Base-by-base conservation (phyloP, 768 basidiomycete genomes). In the Lentinus tigrinus region DNA sequence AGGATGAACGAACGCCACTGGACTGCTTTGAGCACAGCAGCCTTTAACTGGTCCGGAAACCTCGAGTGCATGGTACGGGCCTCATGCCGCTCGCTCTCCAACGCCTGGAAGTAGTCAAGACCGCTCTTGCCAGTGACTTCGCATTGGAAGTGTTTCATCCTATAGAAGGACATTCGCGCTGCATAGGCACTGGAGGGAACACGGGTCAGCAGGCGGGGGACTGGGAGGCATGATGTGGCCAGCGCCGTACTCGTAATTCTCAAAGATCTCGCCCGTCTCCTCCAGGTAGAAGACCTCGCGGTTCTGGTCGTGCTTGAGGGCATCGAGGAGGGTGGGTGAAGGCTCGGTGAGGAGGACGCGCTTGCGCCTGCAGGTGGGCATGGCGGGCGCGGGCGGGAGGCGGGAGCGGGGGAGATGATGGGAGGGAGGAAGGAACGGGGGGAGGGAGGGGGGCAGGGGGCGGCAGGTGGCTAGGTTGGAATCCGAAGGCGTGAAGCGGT, bases 261-360 rank as follows among this genome's bases (percentile, higher is more conserved):
- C 88, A 72, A 98, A 98, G 74, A 98, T 91, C 83, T 98, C 96
- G 69, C 95, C 96, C 3, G 96, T 98, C 74, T 93, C 87, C 63
- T 86, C 78, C 69, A 98, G 88, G 78, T 91, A 95, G 77, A 87
- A 98, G 73, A 98, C 95, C 64, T 87, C 85, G 69, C 77, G 84
- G 73, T 79, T 77, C 36, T 85, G 85, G 77, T 87, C 83, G 42
- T 82, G 73, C 72, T 84, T 80, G 67, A 79, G 78, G 58, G 83
- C 81, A 61, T 83, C 81, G 61, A 90, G 79, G 70, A 93, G 85
- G 64, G 82, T 74, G 46, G 83, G 81, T 52, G 89, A 84, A 63
- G 90, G 88, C 74, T 92, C 85, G 65, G 85, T 91, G 81, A 93
- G 89, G 69, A 93, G 84, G 65, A 93, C 91, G 80, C 90, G 85